phyloP scores from a whole-genome alignment of 2,329 filamentous ascomycete species.

The Neocatenulostroma microsporum region DNA sequence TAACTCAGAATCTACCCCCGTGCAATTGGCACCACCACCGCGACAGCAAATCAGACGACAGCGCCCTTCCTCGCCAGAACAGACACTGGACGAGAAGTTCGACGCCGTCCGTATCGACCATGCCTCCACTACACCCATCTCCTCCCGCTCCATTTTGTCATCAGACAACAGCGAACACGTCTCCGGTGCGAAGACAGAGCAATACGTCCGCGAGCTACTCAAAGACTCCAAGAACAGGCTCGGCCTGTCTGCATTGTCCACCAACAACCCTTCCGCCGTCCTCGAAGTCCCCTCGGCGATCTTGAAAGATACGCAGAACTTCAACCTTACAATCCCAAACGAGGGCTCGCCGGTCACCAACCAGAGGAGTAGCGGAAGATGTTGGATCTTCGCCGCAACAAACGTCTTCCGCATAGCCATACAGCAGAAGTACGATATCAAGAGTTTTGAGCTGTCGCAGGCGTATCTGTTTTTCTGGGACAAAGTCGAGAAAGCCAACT shows the following conservation, averaged over 20 bases:
- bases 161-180: conserved; percentile 22
- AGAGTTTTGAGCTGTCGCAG: conserved; percentile 77
- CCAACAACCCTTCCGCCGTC: conserved; percentile 57
- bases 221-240: conserved; percentile 52
- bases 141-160: conserved; percentile 14
- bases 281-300: conserved; percentile 56
- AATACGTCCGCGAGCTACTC: conserved; percentile 27
- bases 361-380: conserved; percentile 71
- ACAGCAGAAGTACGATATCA: conserved; percentile 73
- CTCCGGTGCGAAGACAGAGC: conserved; percentile 22
- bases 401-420: conserved; percentile 85
- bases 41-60: conserved; percentile 1
- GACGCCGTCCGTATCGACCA: conserved; percentile 26
- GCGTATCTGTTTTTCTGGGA: conserved; percentile 89
- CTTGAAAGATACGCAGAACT: conserved; percentile 66
- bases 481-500: conserved; percentile 87
- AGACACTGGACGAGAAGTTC: conserved; percentile 28
- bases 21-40: conserved; percentile 9
- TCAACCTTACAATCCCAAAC: conserved; percentile 73
- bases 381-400: conserved; percentile 89
- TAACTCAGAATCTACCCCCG: conserved; percentile 17
- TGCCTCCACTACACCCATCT: conserved; percentile 2
- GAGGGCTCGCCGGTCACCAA: conserved; percentile 81
- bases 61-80: conserved; percentile 1
- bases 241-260: conserved; percentile 64